Evolutionary conservation across 306 rosid species (phyloP).

Genomic region (Acacia melanoxylon): DNA sequence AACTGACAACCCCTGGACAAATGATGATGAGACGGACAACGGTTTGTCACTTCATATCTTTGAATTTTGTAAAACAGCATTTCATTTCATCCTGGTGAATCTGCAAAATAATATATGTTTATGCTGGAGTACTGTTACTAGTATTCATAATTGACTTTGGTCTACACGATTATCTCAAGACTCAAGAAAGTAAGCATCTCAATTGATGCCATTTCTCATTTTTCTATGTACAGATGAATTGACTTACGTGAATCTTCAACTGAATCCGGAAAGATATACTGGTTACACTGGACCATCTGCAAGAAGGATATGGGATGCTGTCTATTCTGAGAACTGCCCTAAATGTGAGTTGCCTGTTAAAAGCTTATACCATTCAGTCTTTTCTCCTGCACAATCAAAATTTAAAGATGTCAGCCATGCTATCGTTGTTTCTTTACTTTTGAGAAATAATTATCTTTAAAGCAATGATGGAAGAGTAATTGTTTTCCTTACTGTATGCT

Average conservation of each 20-base stretch:
- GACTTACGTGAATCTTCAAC: constrained; percentile 94
- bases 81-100: constrained; percentile 11
- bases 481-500: not conserved
- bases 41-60: constrained; percentile 45
- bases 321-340: constrained; percentile 95
- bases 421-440: constrained; percentile 16
- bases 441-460: constrained; percentile 1
- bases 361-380: not conserved
- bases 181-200: constrained; percentile 14
- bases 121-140: not conserved
- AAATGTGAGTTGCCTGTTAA: constrained; percentile 61
- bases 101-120: constrained; percentile 3
- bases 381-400: not conserved
- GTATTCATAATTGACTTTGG: constrained; percentile 7
- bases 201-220: constrained; percentile 10
- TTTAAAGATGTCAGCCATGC: not conserved
- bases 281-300: constrained; percentile 95
- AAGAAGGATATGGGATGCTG: constrained; percentile 92
- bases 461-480: not conserved
- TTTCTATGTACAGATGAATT: constrained; percentile 68
- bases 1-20: constrained; percentile 92
- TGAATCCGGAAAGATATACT: constrained; percentile 94
- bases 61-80: constrained; percentile 16
- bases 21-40: constrained; percentile 89
- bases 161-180: not conserved